phyloP scores from a whole-genome alignment of 2,329 filamentous ascomycete species.

The Colletotrichum sp. region DNA sequence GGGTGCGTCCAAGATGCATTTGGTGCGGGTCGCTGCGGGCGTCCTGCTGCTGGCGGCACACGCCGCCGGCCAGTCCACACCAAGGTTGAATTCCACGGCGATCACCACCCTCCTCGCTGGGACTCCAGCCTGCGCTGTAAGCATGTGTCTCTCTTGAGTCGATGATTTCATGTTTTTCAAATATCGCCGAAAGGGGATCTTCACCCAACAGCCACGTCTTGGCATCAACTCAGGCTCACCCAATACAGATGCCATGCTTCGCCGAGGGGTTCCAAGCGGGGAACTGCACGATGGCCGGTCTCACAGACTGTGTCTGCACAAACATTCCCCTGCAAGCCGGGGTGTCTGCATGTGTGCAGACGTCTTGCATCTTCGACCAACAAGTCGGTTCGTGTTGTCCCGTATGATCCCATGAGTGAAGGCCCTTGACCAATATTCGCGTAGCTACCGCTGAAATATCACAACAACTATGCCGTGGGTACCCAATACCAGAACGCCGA shows the following conservation, averaged over 20 bases:
- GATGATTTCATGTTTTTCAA: neutral
- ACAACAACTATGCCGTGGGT: neutral
- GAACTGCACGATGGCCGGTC: neutral
- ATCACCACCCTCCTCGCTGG: neutral
- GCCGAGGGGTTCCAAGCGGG: neutral
- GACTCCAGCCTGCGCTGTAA: slow-evolving; percentile 11
- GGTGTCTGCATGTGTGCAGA: slow-evolving; percentile 15
- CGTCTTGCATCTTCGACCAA: neutral
- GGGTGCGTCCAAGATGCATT: neutral
- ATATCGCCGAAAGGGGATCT: neutral
- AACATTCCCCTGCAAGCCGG: slow-evolving; percentile 5
- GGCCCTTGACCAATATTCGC: neutral
- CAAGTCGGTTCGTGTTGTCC: slow-evolving; percentile 2
- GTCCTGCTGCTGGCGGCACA: neutral
- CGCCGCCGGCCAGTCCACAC: neutral
- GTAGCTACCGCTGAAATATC: neutral
- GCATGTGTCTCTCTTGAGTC: neutral
- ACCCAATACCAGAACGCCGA: neutral
- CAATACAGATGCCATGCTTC: slow-evolving; percentile 6
- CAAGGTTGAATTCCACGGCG: neutral
- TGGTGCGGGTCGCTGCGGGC: neutral
- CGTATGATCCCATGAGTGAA: neutral
- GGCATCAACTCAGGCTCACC: neutral
- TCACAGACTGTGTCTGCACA: slow-evolving; percentile 10
- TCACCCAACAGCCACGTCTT: neutral